Conservation (phyloP, 2,329 filamentous ascomycete genomes). For the Cyphellophora europaea region DNA sequence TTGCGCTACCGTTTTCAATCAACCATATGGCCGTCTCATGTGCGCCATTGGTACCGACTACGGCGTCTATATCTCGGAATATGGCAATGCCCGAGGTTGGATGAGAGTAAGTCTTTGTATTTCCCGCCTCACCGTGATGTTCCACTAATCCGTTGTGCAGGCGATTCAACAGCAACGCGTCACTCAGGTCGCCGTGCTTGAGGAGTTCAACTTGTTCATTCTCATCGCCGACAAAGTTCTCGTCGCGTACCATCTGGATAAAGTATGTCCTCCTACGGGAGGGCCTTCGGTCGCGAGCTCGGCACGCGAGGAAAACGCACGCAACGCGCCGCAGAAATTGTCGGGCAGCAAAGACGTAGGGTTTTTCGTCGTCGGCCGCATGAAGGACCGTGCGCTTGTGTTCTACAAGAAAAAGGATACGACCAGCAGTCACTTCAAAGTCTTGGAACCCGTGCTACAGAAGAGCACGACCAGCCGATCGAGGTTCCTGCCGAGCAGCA, state of each 20-base stretch:
- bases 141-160: conserved; percentile 37
- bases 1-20: conserved; percentile 81
- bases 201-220: conserved; percentile 89
- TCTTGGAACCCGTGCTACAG: conserved; percentile 90
- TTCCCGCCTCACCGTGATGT: background rate
- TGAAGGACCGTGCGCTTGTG: conserved; percentile 92
- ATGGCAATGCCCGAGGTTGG: conserved; percentile 86
- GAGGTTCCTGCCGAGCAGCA: conserved; percentile 50
- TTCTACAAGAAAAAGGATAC: conserved; percentile 97
- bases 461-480: conserved; percentile 79
- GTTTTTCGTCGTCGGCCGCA: conserved; percentile 89
- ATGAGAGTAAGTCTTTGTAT: conserved; percentile 54
- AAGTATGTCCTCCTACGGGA: conserved; percentile 53
- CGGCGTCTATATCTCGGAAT: conserved; percentile 83
- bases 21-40: conserved; percentile 72
- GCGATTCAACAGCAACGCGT: conserved; percentile 68
- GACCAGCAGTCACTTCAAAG: conserved; percentile 85
- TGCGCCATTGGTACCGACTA: conserved; percentile 92
- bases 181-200: conserved; percentile 86
- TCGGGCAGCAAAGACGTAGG: conserved; percentile 82
- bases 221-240: conserved; percentile 85
- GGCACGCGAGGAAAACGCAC: conserved; percentile 43
- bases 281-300: conserved; percentile 60
- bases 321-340: conserved; percentile 72
- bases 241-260: conserved; percentile 88